These are phyloP conservation scores for Diplodia intermedia DNA, from an alignment of 2,329 filamentous ascomycete genomes.

Conservation along the genomic window DNA sequence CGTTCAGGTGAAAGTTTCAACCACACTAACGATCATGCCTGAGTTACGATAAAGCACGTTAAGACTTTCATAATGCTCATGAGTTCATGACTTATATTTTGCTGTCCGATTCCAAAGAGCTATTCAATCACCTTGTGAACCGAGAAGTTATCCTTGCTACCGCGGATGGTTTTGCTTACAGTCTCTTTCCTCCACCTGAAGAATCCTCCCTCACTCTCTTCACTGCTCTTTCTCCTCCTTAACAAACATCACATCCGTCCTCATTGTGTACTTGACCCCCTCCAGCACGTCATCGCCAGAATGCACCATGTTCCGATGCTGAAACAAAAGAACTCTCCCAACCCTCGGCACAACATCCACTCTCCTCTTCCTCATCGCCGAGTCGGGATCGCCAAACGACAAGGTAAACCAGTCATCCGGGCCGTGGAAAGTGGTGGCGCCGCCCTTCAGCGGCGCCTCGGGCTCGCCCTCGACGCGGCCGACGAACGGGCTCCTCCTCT, in stretches of 20 bases:
- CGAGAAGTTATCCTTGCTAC: not conserved
- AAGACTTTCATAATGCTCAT: not conserved
- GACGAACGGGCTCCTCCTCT: constrained; percentile 17
- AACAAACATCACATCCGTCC: constrained; percentile 64
- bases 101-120: not conserved
- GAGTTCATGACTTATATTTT: not conserved
- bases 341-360: constrained; percentile 58
- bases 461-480: constrained; percentile 36
- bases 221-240: constrained; percentile 1
- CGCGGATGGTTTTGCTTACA: no score
- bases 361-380: constrained; percentile 41
- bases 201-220: not conserved
- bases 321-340: constrained; percentile 63
- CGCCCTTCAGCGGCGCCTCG: constrained; percentile 54
- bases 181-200: no score
- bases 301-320: constrained; percentile 61
- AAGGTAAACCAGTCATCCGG: not conserved
- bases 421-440: constrained; percentile 61
- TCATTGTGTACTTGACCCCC: constrained; percentile 62
- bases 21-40: not conserved
- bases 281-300: constrained; percentile 61
- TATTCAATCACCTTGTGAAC: not conserved
- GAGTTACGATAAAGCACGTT: not conserved
- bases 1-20: not conserved
- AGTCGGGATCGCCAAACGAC: not conserved